Evolutionary conservation across 176 grass and related monocot genomes (phyloP).

Genomic region (Carex myosuroides): DNA sequence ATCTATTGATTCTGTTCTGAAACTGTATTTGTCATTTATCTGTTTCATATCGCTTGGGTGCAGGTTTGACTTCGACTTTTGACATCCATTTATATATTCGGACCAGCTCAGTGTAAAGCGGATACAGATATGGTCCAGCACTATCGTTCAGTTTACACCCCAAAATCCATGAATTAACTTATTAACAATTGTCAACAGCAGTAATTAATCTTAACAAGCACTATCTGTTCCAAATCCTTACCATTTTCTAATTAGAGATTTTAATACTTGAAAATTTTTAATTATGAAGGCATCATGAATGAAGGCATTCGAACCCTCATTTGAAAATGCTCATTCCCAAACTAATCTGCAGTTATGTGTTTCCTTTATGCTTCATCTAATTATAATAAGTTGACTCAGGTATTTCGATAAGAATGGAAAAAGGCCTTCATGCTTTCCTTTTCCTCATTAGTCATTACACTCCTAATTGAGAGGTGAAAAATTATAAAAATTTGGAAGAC

Average conservation of each 20-base stretch:
- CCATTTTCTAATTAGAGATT: background rate
- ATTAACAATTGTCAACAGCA: too few species aligned
- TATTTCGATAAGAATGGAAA: background rate
- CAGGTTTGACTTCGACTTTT: background rate
- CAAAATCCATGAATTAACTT: too few species aligned
- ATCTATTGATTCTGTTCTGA: background rate
- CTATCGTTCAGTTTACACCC: too few species aligned
- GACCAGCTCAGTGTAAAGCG: background rate
- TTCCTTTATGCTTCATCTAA: background rate
- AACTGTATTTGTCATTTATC: background rate
- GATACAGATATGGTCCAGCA: background rate
- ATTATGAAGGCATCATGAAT: background rate
- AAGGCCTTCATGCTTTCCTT: background rate
- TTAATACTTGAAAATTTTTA: background rate
- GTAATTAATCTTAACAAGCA: too few species aligned
- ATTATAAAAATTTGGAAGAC: background rate
- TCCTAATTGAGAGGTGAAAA: background rate
- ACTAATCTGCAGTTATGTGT: background rate
- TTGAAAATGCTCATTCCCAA: background rate
- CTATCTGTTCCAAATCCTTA: background rate
- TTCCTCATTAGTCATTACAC: background rate
- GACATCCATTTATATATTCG: background rate
- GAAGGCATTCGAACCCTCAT: background rate
- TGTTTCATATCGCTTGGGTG: background rate
- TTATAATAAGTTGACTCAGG: background rate